These are phyloP conservation scores for Termitomyces sp. DNA, from an alignment of 768 basidiomycete genomes.

Conservation along the genomic window DNA sequence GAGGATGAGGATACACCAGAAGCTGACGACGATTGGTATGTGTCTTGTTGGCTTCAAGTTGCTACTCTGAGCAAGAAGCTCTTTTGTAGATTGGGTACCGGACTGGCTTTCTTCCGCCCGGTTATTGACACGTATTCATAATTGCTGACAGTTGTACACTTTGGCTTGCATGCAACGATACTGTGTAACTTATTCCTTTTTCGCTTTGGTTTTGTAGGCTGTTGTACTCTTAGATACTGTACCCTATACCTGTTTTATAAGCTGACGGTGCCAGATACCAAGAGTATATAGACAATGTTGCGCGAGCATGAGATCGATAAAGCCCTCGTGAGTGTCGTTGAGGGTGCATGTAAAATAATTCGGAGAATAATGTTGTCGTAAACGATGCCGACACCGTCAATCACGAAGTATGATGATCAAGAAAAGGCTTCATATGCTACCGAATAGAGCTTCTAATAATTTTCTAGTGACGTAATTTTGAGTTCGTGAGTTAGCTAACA, in stretches of 20 bases:
- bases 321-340: neutral
- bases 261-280: neutral
- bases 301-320: too few relatives aligned
- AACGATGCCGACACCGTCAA: neutral
- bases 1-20: slow-evolving; percentile 7
- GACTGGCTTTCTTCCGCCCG: neutral
- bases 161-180: neutral
- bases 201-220: neutral
- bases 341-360: too few relatives aligned
- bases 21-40: slow-evolving; percentile 2
- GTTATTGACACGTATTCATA: neutral
- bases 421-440: too few relatives aligned
- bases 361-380: neutral
- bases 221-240: slow-evolving; percentile 7
- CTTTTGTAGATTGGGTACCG: neutral
- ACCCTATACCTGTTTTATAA: slow-evolving; percentile 2
- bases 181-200: slow-evolving; percentile 6
- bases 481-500: neutral
- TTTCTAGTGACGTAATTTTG: neutral
- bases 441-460: neutral
- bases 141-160: neutral
- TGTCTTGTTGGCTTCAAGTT: neutral
- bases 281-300: neutral
- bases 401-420: neutral
- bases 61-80: neutral